phyloP scores from a whole-genome alignment of 352 stramenopile genomes.

The Globisporangium barbulae region DNA sequence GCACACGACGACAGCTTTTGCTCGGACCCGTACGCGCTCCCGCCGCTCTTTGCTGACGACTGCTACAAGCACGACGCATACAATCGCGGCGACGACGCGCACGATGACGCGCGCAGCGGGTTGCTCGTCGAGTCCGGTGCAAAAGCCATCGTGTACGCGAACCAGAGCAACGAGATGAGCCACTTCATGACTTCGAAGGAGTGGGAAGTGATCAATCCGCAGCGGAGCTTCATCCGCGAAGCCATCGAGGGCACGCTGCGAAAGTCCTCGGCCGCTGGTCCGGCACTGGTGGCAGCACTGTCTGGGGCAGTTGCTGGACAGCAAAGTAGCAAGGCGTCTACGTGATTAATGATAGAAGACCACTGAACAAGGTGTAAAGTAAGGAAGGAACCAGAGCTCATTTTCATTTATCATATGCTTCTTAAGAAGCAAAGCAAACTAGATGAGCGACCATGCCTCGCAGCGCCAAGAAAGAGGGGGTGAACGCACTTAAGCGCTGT shows the following conservation, averaged over 20 bases:
- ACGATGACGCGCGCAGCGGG: slow-evolving; percentile 14
- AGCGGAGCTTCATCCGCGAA: slow-evolving; percentile 48
- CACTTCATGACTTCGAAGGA: slow-evolving; percentile 66
- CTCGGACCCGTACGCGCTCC: slow-evolving; percentile 61
- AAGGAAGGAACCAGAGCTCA: slow-evolving; percentile 23
- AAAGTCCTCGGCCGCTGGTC: neutral
- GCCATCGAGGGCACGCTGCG: slow-evolving; percentile 41
- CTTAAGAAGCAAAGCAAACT: neutral
- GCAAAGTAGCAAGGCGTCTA: neutral
- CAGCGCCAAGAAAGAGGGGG: neutral
- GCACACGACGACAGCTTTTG: slow-evolving; percentile 27
- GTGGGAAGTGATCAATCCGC: slow-evolving; percentile 61
- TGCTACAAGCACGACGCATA: slow-evolving; percentile 15
- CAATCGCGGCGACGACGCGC: slow-evolving; percentile 15
- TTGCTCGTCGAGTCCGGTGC: slow-evolving; percentile 31
- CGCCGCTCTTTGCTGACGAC: slow-evolving; percentile 62
- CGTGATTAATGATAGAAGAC: neutral
- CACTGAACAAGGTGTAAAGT: neutral
- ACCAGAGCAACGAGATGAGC: slow-evolving; percentile 33
- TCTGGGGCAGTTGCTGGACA: neutral
- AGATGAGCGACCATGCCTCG: neutral
- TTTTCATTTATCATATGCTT: slow-evolving; percentile 12
- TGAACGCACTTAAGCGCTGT: slow-evolving; percentile 42
- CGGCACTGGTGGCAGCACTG: neutral
- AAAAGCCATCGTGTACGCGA: slow-evolving; percentile 64